Evolutionary conservation across 345 rosid species (phyloP).

Genomic region (Brassica nigra): DNA sequence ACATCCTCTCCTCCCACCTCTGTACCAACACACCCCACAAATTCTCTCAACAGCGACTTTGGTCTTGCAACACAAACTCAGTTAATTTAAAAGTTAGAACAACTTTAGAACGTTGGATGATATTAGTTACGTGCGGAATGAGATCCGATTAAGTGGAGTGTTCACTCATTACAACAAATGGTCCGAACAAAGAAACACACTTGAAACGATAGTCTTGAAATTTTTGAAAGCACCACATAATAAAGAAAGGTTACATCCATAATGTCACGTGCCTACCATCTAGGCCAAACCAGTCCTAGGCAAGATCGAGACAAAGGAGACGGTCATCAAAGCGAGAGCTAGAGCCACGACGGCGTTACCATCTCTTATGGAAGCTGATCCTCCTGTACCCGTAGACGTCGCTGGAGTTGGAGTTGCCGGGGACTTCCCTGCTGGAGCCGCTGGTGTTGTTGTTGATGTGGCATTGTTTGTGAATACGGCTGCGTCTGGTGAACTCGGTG

Average conservation of each 20-base stretch:
- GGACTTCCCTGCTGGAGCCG: conserved; percentile 25
- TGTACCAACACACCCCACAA: conserved; percentile 29
- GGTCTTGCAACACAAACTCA: conserved; percentile 37
- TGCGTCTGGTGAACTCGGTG: conserved; percentile 81
- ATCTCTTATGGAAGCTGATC: conserved; percentile 29
- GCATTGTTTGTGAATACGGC: conserved; percentile 55
- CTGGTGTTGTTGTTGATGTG: conserved; percentile 26
- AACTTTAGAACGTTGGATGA: neutral
- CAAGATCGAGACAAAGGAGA: conserved; percentile 34
- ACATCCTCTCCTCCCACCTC: conserved; percentile 12
- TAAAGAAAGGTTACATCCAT: conserved; percentile 10
- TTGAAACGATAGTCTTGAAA: conserved; percentile 9
- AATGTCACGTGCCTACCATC: conserved; percentile 9
- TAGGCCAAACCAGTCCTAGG: conserved; percentile 19
- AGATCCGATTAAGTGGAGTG: conserved; percentile 5
- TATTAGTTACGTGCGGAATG: neutral
- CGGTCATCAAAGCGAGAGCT: conserved; percentile 28
- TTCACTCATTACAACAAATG: conserved; percentile 22
- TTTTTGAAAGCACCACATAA: neutral
- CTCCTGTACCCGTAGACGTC: conserved; percentile 20
- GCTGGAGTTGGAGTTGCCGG: conserved; percentile 33
- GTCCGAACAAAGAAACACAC: conserved; percentile 28
- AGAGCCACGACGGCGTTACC: conserved; percentile 16
- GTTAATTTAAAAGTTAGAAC: conserved; percentile 2
- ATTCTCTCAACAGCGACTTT: conserved; percentile 44